Conservation (phyloP, 768 basidiomycete species). For the Mycena galericulata region DNA sequence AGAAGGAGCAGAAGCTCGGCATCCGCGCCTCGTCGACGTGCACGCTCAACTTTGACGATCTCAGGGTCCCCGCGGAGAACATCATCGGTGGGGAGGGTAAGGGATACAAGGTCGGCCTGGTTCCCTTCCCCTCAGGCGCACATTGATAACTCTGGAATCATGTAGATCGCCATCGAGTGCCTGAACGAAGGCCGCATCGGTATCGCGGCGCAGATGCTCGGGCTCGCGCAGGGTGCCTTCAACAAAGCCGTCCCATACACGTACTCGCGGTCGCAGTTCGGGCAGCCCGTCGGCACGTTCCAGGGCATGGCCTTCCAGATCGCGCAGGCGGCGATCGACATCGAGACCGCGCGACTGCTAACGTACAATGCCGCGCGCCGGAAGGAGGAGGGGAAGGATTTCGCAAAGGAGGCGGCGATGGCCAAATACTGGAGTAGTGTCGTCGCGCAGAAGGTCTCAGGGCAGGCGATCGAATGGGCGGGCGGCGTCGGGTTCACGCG, state of each 20-base stretch:
- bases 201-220: constrained; percentile 98
- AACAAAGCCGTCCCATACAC: constrained; percentile 96
- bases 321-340: constrained; percentile 88
- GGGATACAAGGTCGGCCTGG: constrained; percentile 80
- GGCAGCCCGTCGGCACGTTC: constrained; percentile 92
- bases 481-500: constrained; percentile 94
- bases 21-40: constrained; percentile 98
- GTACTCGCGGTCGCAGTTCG: constrained; percentile 94
- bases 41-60: constrained; percentile 93
- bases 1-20: constrained; percentile 99
- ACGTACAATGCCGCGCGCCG: constrained; percentile 97
- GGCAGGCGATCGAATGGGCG: constrained; percentile 95
- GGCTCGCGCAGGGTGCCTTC: constrained; percentile 97
- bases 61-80: constrained; percentile 87
- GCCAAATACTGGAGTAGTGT: constrained; percentile 94
- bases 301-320: constrained; percentile 98
- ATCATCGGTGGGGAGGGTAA: constrained; percentile 92
- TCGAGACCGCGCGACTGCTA: constrained; percentile 89
- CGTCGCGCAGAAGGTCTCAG: constrained; percentile 89
- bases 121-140: background rate
- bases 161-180: constrained; percentile 92
- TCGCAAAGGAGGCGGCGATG: constrained; percentile 97
- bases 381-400: constrained; percentile 89
- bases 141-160: constrained; percentile 13
- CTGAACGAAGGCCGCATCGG: constrained; percentile 98